Base-by-base conservation (phyloP, 2,329 filamentous ascomycete species). In the Colletotrichum eleusines region DNA sequence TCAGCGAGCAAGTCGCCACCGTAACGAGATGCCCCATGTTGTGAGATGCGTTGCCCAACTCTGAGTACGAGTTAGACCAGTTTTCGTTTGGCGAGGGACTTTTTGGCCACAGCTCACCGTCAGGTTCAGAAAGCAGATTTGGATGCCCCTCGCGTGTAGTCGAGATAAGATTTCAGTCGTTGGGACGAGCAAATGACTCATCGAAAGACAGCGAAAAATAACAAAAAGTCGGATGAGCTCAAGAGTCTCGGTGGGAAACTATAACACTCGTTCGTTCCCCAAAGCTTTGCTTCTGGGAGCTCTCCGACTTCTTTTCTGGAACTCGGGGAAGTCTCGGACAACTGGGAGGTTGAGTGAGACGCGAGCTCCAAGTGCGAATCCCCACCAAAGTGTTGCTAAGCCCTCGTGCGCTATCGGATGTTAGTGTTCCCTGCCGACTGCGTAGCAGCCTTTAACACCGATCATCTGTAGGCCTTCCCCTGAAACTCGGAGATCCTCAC, bases 1-100 rank as follows among this genome's bases (percentile, higher is more conserved):
- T 80, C 48, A 82, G 76, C 20, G 77, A 77, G 72, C 80, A 82
- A 3, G 80, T 80, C 20, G 80, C 81, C 28, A 82, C 75, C n/a
- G 77, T 80, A 2, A 80, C 69, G 11, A 79, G 72, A 23, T 66
- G 72, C 3, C 66, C 72, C 72, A 73, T 73, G 16, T n/a, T 46
- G 46, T 38, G 18, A 20, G 28, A 12, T 1, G 38, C 33, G 5
- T 38, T 62, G 18, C 23, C 16, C 16, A 9, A 20, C 20, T 40
- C 31, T 31, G 33, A 8, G 1, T n/a, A 23, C 7, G 44, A 26
- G 44, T 66, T 26, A 38, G 63, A 26, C 14, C 23, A 2, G 18
- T 51, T 38, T 26, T n/a, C 12, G 33, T 48, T 14, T 20, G 28
- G n/a, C 11, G 48, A 35, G 57, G 9, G 38, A 62, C 38, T 50